Evolutionary conservation across 108 stramenopile species (phyloP).

Genomic region (Cylindrotheca closterium): DNA sequence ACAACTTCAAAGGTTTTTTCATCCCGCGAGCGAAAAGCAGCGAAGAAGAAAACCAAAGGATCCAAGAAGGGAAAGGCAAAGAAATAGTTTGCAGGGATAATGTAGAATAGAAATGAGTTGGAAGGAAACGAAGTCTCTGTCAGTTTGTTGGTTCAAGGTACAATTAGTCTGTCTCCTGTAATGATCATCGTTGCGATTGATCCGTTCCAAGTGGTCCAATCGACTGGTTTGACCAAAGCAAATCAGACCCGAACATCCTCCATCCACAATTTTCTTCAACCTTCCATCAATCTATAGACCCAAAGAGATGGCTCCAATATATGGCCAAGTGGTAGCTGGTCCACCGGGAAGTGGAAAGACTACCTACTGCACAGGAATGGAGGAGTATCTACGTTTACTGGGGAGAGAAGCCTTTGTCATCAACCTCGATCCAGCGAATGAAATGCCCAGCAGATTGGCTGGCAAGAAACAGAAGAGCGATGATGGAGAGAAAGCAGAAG

Average conservation of each 20-base stretch:
- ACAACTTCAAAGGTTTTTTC: conserved; percentile 30
- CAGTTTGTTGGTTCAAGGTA: too few relatives aligned
- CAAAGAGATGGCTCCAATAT: conserved; percentile 46
- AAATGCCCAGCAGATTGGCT: conserved; percentile 29
- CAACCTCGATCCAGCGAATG: conserved; percentile 98
- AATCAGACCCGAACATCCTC: too few relatives aligned
- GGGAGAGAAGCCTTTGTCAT: conserved; percentile 90
- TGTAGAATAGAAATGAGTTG: too few relatives aligned
- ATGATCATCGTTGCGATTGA: too few relatives aligned
- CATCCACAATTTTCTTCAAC: too few relatives aligned
- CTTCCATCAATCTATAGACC: too few relatives aligned
- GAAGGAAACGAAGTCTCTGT: too few relatives aligned
- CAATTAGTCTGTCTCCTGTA: too few relatives aligned
- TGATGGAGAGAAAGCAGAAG: conserved; percentile 4
- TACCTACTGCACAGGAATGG: conserved; percentile 96
- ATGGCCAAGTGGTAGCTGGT: conserved; percentile 95
- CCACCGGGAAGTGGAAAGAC: conserved; percentile 97
- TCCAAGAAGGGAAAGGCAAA: conserved; percentile 31
- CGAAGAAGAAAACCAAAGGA: conserved; percentile 33
- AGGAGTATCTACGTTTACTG: conserved; percentile 84
- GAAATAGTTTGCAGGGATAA: too few relatives aligned
- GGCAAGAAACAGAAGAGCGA: neutral
- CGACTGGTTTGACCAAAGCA: too few relatives aligned
- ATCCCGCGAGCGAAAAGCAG: conserved; percentile 56
- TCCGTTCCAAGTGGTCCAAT: too few relatives aligned